Evolutionary conservation across 768 basidiomycete species (phyloP).

Genomic region (Leccinum pellstonianum): DNA sequence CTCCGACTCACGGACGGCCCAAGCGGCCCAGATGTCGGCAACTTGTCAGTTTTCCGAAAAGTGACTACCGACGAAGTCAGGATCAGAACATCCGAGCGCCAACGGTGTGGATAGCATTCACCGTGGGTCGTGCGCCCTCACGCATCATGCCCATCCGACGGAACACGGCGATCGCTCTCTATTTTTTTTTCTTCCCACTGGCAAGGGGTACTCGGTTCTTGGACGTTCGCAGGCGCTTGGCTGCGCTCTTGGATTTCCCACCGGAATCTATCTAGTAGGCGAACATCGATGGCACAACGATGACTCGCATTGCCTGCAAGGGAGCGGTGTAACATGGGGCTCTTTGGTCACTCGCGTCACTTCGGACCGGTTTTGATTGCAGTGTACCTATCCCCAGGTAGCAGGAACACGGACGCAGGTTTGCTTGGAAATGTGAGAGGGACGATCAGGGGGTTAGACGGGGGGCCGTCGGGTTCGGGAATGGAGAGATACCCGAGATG

Average conservation of each 20-base stretch:
- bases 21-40: not conserved
- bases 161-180: not conserved
- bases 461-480: not conserved
- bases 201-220: not conserved
- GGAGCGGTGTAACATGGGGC: too few relatives aligned
- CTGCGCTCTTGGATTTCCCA: not conserved
- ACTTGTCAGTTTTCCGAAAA: not conserved
- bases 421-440: too few relatives aligned
- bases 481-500: not conserved
- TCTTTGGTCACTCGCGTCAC: too few relatives aligned
- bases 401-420: too few relatives aligned
- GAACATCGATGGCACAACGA: too few relatives aligned
- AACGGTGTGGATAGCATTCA: not conserved
- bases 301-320: too few relatives aligned
- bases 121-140: not conserved
- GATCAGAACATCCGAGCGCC: not conserved
- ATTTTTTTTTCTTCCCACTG: not conserved
- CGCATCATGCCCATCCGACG: not conserved
- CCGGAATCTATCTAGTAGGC: too few relatives aligned
- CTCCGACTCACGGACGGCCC: slow-evolving; percentile 6
- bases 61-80: not conserved
- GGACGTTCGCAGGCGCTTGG: not conserved
- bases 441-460: not conserved
- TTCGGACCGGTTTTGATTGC: too few relatives aligned
- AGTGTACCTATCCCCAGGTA: too few relatives aligned